Evolutionary conservation across 108 stramenopile species (phyloP).

Genomic region (Stephanodiscus triporus): DNA sequence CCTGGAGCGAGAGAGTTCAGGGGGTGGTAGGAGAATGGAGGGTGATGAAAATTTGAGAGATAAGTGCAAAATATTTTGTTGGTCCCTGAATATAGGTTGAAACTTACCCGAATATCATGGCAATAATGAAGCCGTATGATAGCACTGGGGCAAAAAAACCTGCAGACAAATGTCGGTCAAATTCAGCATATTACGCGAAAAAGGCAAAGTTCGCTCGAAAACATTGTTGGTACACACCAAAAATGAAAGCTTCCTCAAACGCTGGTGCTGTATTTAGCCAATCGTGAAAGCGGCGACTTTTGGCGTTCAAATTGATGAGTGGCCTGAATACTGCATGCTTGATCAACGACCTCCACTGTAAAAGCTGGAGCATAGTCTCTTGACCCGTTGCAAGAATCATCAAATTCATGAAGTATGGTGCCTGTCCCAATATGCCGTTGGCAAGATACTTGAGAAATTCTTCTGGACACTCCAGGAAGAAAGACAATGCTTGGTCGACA

Average conservation of each 20-base stretch:
- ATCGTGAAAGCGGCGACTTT: conserved; percentile 37
- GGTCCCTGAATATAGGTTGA: neutral
- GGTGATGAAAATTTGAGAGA: conserved; percentile 33
- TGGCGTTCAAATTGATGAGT: conserved; percentile 33
- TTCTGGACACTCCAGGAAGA: conserved; percentile 37
- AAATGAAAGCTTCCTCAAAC: conserved; percentile 39
- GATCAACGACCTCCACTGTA: conserved; percentile 47
- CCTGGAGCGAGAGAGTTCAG: conserved; percentile 2
- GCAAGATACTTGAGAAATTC: conserved; percentile 25
- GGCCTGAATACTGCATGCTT: conserved; percentile 46
- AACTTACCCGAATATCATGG: conserved; percentile 42
- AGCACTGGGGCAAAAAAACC: conserved; percentile 35
- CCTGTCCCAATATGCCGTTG: conserved; percentile 30
- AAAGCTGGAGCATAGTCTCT: conserved; percentile 50
- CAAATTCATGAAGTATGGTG: conserved; percentile 36
- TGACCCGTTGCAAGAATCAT: conserved; percentile 48
- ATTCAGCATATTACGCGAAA: neutral
- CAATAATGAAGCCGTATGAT: conserved; percentile 48
- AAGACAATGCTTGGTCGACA: conserved; percentile 22
- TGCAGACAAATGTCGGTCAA: neutral
- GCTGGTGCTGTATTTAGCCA: conserved; percentile 31
- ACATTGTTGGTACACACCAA: conserved; percentile 9
- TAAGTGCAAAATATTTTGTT: neutral
- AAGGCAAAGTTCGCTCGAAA: neutral
- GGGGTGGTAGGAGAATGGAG: neutral